Base-by-base conservation (phyloP, 139 green algal species). In the Microglena sp. region DNA sequence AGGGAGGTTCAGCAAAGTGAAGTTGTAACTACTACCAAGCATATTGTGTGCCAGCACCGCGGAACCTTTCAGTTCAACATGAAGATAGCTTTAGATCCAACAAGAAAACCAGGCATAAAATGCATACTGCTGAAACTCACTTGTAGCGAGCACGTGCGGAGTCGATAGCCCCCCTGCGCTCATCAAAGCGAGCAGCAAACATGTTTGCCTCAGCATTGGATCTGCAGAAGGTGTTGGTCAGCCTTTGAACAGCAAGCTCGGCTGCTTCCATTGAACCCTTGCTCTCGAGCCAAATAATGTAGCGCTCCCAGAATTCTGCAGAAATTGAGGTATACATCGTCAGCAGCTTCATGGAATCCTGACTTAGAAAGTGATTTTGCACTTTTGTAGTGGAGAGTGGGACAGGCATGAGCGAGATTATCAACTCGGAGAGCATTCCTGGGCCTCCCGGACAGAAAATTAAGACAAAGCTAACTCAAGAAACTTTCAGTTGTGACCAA, bases 271-370 rank as follows among this genome's bases (percentile, higher is more conserved):
- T 60, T 2, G 69, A 34, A 35, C 78, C 75, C 6, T 63, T 36
- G 0, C 22, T 44, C 55, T 94, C 87, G 60, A 86, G 73, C 63
- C 71, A 89, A 22, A 72, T 63, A 2, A 86, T 73, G 72, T 94
- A 95, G 31, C 88, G 79, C 55, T 83, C 68, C 88, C 88, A 95
- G 67, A 87, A 91, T 65, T 93, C 87, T 82, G 76, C 54, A 36
- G 46, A 50, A 18, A 50, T 50, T 50, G 40, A n/a, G n/a, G n/a
- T n/a, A 27, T 21, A n/a, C n/a, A n/a, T n/a, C n/a, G n/a, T n/a
- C n/a, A n/a, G n/a, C n/a, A n/a, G 40, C 40, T 11, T 11, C 40
- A 50, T 11, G 11, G 40, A 50, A 18, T 11, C 11, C 11, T n/a
- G 40, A 50, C 11, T n/a, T 11, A 18, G 40, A 50, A n/a, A 18